Base-by-base conservation (phyloP, 106 monocot genomes). In the Phalaenopsis aphrodite region DNA sequence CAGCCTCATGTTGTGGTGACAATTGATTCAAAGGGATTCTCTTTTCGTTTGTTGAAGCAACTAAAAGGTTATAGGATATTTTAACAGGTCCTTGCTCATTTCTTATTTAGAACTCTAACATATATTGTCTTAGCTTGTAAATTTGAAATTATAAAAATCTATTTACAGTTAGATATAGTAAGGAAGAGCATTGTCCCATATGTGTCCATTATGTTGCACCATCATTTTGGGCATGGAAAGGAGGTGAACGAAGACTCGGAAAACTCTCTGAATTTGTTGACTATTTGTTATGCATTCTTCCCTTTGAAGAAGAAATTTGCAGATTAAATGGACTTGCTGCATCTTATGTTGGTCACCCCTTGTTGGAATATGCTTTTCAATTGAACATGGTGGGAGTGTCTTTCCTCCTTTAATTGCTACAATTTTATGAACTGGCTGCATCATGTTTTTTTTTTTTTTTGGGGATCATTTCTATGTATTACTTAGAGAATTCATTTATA, bases 191-290 rank as follows among this genome's bases (percentile, higher is more conserved):
- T 39, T 39, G 79, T 73, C 91, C 94, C 79, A 41, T 89, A 38
- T 90, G 88, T 88, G 79, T 99, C 16, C 98, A 99, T 83, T 99
- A 94, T 75, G 93, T 99, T 78, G 88, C 98, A 55, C 98, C 98
- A 42, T 99, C 98, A 79, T 99, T 99, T 52, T 99, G 98, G 98
- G 98, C 98, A 79, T 99, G 98, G 94, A 94, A 94, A 95, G 94
- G 91, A 5, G 98, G 98, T 79, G 92, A 94, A 87, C 79, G n/a
- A 75, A 91, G 91, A 75, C 89, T 99, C 12, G 83, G 61, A 77
- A 69, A 73, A 16, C 74, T 99, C 36, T n/a, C 57, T 21, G 43
- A 77, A 38, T 87, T 99, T 81, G 79, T 99, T 56, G 94, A 99
- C 78, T 92, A 94, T 88, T 67, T 99, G 55, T 77, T 99, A 77